These are phyloP conservation scores for Besnoitia besnoiti DNA, from an alignment of 169 alveolate genomes.

Conservation along the genomic window DNA sequence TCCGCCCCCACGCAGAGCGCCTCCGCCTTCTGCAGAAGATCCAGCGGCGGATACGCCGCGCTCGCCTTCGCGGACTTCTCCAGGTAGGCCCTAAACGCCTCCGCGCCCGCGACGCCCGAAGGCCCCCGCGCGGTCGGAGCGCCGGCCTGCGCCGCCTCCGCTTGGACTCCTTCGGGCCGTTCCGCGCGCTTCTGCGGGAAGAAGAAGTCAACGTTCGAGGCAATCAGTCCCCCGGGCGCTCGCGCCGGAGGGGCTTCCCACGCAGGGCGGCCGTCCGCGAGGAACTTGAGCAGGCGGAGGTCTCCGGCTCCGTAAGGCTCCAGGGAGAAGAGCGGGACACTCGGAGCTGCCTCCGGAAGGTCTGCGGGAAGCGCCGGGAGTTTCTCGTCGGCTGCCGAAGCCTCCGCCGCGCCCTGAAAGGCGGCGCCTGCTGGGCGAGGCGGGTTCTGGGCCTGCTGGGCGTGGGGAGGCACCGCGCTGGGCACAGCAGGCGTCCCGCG, in stretches of 20 bases:
- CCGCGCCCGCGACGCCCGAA: not conserved
- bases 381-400: too few species aligned
- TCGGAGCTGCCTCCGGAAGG: too few species aligned
- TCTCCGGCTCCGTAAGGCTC: slow-evolving; percentile 41
- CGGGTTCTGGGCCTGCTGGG: too few species aligned
- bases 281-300: slow-evolving; percentile 22
- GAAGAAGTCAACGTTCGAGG: not conserved
- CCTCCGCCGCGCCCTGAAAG: too few species aligned
- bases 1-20: slow-evolving; percentile 41
- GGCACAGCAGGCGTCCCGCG: too few species aligned
- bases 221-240: not conserved
- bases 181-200: not conserved
- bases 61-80: not conserved
- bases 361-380: too few species aligned
- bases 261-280: slow-evolving; percentile 18
- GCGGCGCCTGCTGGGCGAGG: too few species aligned
- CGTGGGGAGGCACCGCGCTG: too few species aligned
- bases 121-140: not conserved
- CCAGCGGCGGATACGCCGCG: slow-evolving; percentile 30
- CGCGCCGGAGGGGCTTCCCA: slow-evolving; percentile 48
- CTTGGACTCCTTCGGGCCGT: not conserved
- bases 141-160: not conserved
- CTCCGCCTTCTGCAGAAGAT: slow-evolving; percentile 58
- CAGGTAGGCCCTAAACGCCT: not conserved
- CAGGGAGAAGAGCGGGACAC: not conserved